phyloP scores from a whole-genome alignment of 148 eudicot species.

The Camellia lanceoleosa region DNA sequence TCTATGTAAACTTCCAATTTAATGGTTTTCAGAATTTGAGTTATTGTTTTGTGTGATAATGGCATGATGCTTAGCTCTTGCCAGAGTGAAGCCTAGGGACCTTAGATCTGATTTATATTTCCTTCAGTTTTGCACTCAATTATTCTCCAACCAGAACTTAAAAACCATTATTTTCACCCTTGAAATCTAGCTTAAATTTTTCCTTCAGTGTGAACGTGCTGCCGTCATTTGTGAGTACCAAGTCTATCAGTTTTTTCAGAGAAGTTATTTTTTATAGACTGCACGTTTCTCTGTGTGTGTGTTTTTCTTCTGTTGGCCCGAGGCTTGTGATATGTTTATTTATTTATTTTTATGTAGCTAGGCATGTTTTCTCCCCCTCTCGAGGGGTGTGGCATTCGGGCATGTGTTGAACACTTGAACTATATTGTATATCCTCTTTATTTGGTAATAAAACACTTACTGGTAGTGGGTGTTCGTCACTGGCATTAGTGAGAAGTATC shows the following conservation, averaged over 20 bases:
- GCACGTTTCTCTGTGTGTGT: too few relatives aligned
- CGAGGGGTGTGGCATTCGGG: too few relatives aligned
- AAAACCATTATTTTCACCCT: background rate
- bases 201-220: background rate
- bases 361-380: too few relatives aligned
- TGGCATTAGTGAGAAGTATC: background rate
- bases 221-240: too few relatives aligned
- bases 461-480: background rate
- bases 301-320: too few relatives aligned
- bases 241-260: too few relatives aligned
- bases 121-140: background rate
- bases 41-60: background rate
- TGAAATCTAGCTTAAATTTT: background rate
- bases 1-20: background rate
- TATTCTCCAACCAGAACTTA: background rate
- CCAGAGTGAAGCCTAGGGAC: background rate
- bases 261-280: too few relatives aligned
- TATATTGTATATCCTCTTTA: too few relatives aligned
- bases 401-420: too few relatives aligned
- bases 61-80: background rate
- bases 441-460: too few relatives aligned
- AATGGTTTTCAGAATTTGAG: background rate
- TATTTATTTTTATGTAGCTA: too few relatives aligned
- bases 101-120: background rate
- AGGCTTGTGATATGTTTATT: too few relatives aligned